A percentile compares a stretch with the other conserved stretches of the same genome.
Conservation (phyloP, 148 eudicot genomes). For the Persicaria maculosa region DNA sequence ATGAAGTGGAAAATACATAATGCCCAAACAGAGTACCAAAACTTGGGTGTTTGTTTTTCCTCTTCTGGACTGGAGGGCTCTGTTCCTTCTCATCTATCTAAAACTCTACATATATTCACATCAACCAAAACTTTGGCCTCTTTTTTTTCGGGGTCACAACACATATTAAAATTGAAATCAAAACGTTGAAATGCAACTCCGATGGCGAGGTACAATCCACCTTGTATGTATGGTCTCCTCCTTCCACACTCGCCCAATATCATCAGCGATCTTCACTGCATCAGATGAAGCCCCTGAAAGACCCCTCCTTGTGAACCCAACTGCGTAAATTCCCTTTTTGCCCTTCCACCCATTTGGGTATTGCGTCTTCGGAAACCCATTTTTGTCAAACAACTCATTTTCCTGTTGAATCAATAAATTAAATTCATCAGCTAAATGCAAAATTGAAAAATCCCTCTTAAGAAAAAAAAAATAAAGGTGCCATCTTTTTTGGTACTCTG, state of each 20-base stretch:
- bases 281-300: constrained; percentile 72
- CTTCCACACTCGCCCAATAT: constrained; percentile 27
- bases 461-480: not conserved
- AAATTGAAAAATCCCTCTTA: not conserved
- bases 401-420: constrained; percentile 27
- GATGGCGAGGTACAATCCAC: constrained; percentile 20
- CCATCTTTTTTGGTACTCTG: not conserved
- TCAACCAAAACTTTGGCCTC: not conserved
- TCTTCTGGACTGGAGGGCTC: not conserved
- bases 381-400: constrained; percentile 54
- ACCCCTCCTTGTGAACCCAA: constrained; percentile 86
- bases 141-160: not conserved
- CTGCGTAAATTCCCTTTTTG: constrained; percentile 67
- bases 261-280: constrained; percentile 60
- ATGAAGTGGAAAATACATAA: not conserved
- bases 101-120: constrained; percentile 4
- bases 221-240: constrained; percentile 20
- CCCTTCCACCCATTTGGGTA: constrained; percentile 91
- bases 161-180: constrained; percentile 10
- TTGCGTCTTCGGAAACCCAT: constrained; percentile 71
- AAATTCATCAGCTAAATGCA: not conserved
- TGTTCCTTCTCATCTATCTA: not conserved
- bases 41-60: not conserved
- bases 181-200: constrained; percentile 28
- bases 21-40: not conserved